Evolutionary conservation across 176 grass and related monocot genomes (phyloP), one percentile per base, ranked within the genome.

Genomic region (Paspalum notatum): DNA sequence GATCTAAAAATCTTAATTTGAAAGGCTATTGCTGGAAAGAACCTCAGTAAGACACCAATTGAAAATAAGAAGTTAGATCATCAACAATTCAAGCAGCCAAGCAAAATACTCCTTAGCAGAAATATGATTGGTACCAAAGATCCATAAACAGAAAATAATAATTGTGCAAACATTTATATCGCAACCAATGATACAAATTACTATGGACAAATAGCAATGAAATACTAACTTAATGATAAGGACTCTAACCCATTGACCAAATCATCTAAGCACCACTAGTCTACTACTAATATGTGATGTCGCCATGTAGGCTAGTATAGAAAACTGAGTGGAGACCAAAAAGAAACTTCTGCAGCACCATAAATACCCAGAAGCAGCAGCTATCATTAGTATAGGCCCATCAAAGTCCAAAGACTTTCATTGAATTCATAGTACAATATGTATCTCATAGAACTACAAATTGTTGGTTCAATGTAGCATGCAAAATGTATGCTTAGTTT

Each of bases 61-160:
- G 11, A 25, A 41, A n/a, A 25, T 42, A 50, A 49, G 8, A 60
- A 50, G 3, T 50, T 58, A 60, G 16, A 61, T 62, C 8, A 20
- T 68, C 62, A 8, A 40, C 11, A 46, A 52, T 24, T 68, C 8
- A 18, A 79, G 74, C 21, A 58, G 44, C 61, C 60, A 86, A 66
- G 10, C 25, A 46, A 69, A 26, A 32, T 18, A n/a, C n/a, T n/a
- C n/a, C n/a, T n/a, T n/a, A 71, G n/a, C 44, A 75, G 76, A 75
- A 75, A 9, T 16, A 62, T 61, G 20, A 15, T 32, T 13, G 0
- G 10, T 12, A 40, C 65, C 4, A 32, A 32, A 78, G 37, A 53
- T 43, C 5, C 7, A 45, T 59, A 32, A 32, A 32, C 32, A 59
- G 3, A 26, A 66, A 18, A 51, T 15, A 20, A 18, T 13, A 50